Conservation (phyloP, 495 filamentous ascomycete genomes). For the Aspergillus ostianus region DNA sequence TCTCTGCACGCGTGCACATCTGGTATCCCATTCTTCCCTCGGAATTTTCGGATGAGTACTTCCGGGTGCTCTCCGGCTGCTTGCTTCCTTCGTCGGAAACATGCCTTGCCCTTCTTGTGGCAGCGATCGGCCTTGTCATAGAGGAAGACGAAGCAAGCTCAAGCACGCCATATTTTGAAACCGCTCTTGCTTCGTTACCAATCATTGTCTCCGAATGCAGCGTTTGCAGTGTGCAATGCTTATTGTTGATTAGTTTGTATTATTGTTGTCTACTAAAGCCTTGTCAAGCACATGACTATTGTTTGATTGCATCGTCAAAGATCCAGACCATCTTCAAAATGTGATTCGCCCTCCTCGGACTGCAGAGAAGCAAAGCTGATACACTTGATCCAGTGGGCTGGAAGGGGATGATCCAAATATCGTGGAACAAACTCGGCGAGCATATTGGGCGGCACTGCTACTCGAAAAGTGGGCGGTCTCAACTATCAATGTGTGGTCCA, state of each 20-base stretch:
- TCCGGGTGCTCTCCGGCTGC: background rate
- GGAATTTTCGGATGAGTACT: conserved; percentile 5
- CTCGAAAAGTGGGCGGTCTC: background rate
- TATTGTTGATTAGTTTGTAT: conserved; percentile 7
- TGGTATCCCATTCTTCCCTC: conserved; percentile 12
- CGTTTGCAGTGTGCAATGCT: conserved; percentile 5
- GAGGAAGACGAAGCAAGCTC: background rate
- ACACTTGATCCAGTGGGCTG: no score
- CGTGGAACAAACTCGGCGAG: background rate
- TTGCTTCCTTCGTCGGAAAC: conserved; percentile 5
- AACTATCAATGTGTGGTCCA: background rate
- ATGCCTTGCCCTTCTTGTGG: conserved; percentile 8
- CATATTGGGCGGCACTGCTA: background rate
- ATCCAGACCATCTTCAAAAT: conserved; percentile 12
- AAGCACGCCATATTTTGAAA: conserved; percentile 6
- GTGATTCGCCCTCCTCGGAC: background rate
- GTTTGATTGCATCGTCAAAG: conserved; percentile 12
- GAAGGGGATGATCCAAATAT: background rate
- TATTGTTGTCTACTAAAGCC: conserved; percentile 12
- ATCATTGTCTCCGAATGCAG: conserved; percentile 9
- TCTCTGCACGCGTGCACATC: conserved; percentile 5
- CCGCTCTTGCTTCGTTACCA: conserved; percentile 5
- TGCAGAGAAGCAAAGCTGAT: no score
- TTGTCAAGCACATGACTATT: conserved; percentile 14
- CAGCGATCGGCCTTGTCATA: conserved; percentile 5